Conservation (phyloP, 345 rosid species). For the Syzygium aqueum region DNA sequence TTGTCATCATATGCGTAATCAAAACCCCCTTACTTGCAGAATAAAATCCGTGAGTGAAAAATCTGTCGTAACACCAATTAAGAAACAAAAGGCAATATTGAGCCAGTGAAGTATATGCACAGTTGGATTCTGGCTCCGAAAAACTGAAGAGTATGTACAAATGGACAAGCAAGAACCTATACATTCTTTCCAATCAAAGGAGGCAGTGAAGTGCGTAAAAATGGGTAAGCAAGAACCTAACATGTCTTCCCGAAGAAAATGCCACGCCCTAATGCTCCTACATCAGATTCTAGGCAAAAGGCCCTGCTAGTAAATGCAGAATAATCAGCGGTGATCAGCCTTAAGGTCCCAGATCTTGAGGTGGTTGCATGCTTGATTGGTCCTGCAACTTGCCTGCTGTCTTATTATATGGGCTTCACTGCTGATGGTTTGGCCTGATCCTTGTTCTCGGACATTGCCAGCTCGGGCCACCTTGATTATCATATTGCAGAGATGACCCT, state of each 20-base stretch:
- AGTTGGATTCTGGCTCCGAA: neutral
- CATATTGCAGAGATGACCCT: slow-evolving; percentile 14
- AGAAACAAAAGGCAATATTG: neutral
- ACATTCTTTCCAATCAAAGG: neutral
- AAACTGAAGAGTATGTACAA: neutral
- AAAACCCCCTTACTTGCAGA: neutral
- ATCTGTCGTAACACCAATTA: neutral
- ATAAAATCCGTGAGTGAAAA: neutral
- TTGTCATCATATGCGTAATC: neutral
- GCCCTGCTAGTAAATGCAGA: neutral
- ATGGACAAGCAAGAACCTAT: neutral
- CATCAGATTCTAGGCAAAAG: neutral
- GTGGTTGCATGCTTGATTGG: neutral
- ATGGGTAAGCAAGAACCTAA: neutral
- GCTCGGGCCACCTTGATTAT: neutral
- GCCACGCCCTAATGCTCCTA: neutral
- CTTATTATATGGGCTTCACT: slow-evolving; percentile 5
- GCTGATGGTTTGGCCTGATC: slow-evolving; percentile 6
- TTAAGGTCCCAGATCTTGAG: neutral
- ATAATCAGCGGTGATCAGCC: neutral
- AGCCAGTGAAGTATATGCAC: neutral
- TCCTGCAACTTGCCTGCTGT: neutral
- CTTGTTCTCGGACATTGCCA: slow-evolving; percentile 4
- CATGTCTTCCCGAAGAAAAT: neutral
- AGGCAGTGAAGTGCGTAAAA: neutral